These are phyloP conservation scores for Lignosus rhinocerotis DNA, from an alignment of 1,284 basidiomycete genomes.

Conservation along the genomic window DNA sequence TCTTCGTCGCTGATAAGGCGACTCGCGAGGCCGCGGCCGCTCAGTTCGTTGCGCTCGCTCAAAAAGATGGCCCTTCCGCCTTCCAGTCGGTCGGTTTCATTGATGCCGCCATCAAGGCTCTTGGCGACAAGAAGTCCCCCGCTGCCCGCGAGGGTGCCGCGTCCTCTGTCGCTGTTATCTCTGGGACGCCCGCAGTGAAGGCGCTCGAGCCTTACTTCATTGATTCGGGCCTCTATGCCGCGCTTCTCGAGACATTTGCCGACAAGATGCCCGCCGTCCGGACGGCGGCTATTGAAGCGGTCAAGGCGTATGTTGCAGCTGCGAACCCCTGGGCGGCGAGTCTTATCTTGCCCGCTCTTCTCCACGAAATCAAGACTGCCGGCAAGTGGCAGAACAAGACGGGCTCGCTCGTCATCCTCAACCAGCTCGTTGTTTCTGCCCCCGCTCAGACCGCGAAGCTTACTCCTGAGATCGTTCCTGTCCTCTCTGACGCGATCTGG, in stretches of 20 bases:
- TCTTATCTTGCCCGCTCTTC: slow-evolving; percentile 86
- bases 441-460: slow-evolving; percentile 86
- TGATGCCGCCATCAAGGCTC: slow-evolving; percentile 83
- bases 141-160: slow-evolving; percentile 86
- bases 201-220: slow-evolving; percentile 91
- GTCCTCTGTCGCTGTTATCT: slow-evolving; percentile 68
- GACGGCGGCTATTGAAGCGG: slow-evolving; percentile 84
- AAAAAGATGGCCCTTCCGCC: slow-evolving; percentile 86
- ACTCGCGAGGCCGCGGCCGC: slow-evolving; percentile 70
- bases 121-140: slow-evolving; percentile 89
- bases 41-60: slow-evolving; percentile 70
- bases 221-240: slow-evolving; percentile 81
- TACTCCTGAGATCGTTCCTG: slow-evolving; percentile 96
- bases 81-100: slow-evolving; percentile 78
- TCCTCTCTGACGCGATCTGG: slow-evolving; percentile 97
- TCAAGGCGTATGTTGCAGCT: slow-evolving; percentile 75
- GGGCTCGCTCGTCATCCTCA: slow-evolving; percentile 82
- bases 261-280: slow-evolving; percentile 90
- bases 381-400: slow-evolving; percentile 99
- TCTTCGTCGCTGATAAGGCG: slow-evolving; percentile 76
- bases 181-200: slow-evolving; percentile 78
- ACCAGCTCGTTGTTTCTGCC: slow-evolving; percentile 88
- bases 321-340: slow-evolving; percentile 92
- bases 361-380: slow-evolving; percentile 93
- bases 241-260: slow-evolving; percentile 89